Percentiles rank a stretch among this genome's conserved stretches.
These are phyloP conservation scores for Themeda triandra DNA, from an alignment of 176 grass and related monocot genomes.

Conservation along the genomic window DNA sequence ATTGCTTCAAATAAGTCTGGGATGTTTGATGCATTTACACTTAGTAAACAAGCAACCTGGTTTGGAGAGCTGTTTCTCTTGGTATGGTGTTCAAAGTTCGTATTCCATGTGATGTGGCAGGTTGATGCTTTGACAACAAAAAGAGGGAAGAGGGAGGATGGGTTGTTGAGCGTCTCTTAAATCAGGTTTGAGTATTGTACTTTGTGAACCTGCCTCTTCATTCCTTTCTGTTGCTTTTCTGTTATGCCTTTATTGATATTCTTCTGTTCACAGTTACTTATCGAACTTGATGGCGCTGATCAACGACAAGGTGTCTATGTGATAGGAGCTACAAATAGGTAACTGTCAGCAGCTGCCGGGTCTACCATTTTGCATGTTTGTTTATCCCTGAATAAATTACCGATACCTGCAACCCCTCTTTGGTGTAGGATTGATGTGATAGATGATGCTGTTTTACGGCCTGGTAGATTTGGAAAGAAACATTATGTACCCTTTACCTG, in stretches of 20 bases:
- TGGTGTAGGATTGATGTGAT: conserved; percentile 74
- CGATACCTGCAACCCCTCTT: not conserved
- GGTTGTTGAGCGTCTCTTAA: conserved; percentile 77
- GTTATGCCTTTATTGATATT: not conserved
- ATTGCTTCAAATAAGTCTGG: not conserved
- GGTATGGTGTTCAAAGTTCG: conserved; percentile 7
- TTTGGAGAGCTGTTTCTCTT: not conserved
- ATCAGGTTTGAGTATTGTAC: conserved; percentile 53
- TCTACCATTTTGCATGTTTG: not conserved
- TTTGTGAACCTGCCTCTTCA: not conserved
- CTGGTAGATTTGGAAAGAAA: conserved; percentile 82
- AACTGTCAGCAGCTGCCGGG: not conserved
- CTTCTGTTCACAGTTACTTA: conserved; percentile 55
- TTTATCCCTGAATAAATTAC: not conserved
- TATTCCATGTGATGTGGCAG: conserved; percentile 37
- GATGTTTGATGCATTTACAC: not conserved
- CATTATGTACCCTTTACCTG: conserved; percentile 80
- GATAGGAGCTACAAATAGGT: conserved; percentile 98
- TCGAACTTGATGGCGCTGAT: conserved; percentile 89
- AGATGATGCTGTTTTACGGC: conserved; percentile 76
- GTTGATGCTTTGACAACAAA: conserved; percentile 94
- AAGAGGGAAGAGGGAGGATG: conserved; percentile 77
- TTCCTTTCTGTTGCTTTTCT: not conserved
- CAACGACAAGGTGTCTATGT: conserved; percentile 77
- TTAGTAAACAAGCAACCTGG: not conserved